Conservation (phyloP, 2,329 filamentous ascomycete genomes). For the Fusarium sp. region DNA sequence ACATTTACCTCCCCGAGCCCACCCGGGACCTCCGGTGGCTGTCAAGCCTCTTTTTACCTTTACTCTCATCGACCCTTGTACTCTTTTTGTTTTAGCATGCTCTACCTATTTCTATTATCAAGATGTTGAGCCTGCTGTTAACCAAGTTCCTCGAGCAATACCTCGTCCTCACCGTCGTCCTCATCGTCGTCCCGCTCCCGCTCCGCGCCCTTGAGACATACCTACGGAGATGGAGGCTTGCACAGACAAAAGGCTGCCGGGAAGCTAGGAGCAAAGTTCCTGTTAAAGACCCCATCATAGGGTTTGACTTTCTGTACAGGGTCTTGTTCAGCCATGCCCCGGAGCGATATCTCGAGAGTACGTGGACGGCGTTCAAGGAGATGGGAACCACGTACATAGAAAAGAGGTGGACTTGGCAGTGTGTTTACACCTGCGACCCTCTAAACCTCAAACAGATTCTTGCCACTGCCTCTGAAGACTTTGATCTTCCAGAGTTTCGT, state of each 20-base stretch:
- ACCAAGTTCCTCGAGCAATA: conserved; percentile 31
- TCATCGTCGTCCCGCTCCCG: conserved; percentile 34
- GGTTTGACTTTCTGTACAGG: conserved; percentile 51
- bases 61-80: background rate
- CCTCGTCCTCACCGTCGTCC: conserved; percentile 25
- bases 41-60: conserved; percentile 18
- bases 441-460: conserved; percentile 68
- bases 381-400: conserved; percentile 50
- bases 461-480: conserved; percentile 64
- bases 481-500: conserved; percentile 53
- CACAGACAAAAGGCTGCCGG: conserved; percentile 39
- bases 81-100: conserved; percentile 4
- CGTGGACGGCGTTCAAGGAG: conserved; percentile 40
- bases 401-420: conserved; percentile 47
- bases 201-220: conserved; percentile 22
- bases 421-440: conserved; percentile 56
- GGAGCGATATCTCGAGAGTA: conserved; percentile 45
- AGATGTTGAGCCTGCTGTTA: conserved; percentile 32
- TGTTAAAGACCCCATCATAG: conserved; percentile 48
- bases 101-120: background rate
- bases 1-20: conserved; percentile 37
- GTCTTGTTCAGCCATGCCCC: conserved; percentile 41
- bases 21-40: conserved; percentile 9
- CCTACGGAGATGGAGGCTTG: conserved; percentile 28
- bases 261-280: conserved; percentile 36